Evolutionary conservation across 169 alveolate genomes (phyloP).

Genomic region (Plasmodium relictum): DNA sequence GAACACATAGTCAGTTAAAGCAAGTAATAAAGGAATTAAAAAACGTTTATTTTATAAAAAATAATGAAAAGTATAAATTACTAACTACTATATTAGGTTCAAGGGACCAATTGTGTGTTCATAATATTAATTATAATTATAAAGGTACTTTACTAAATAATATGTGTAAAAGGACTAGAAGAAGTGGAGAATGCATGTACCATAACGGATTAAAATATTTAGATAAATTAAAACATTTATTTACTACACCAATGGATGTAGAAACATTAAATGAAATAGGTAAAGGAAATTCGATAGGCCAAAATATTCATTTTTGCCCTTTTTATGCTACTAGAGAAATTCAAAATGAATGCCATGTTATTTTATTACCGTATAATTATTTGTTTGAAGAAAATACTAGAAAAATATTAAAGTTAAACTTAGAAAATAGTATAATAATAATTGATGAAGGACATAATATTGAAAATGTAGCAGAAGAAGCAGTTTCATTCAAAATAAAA

Average conservation of each 20-base stretch:
- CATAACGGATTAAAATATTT: slow-evolving; percentile 84
- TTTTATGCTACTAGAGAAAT: slow-evolving; percentile 91
- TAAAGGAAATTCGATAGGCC: slow-evolving; percentile 83
- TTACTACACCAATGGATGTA: slow-evolving; percentile 90
- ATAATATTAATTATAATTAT: slow-evolving; percentile 83
- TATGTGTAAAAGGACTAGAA: slow-evolving; percentile 85
- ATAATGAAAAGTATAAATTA: slow-evolving; percentile 87
- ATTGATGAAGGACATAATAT: slow-evolving; percentile 97
- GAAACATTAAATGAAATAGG: slow-evolving; percentile 89
- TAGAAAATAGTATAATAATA: slow-evolving; percentile 89
- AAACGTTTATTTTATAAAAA: slow-evolving; percentile 82
- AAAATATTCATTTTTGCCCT: slow-evolving; percentile 90
- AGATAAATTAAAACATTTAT: slow-evolving; percentile 78
- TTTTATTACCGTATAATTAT: slow-evolving; percentile 94
- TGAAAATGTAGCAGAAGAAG: slow-evolving; percentile 91
- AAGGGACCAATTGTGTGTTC: slow-evolving; percentile 92
- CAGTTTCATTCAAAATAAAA: slow-evolving; percentile 85
- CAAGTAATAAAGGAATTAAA: slow-evolving; percentile 93
- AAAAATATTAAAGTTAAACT: slow-evolving; percentile 85
- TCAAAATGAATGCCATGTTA: slow-evolving; percentile 89
- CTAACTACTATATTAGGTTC: slow-evolving; percentile 92
- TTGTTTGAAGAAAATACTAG: slow-evolving; percentile 89
- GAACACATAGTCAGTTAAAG: slow-evolving; percentile 95
- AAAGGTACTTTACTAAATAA: slow-evolving; percentile 87
- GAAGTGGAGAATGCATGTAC: slow-evolving; percentile 86